A percentile compares a stretch with the other conserved stretches of the same genome.
phyloP scores from a whole-genome alignment of 176 grass and related monocot genomes.

The Elaeis guineensis region DNA sequence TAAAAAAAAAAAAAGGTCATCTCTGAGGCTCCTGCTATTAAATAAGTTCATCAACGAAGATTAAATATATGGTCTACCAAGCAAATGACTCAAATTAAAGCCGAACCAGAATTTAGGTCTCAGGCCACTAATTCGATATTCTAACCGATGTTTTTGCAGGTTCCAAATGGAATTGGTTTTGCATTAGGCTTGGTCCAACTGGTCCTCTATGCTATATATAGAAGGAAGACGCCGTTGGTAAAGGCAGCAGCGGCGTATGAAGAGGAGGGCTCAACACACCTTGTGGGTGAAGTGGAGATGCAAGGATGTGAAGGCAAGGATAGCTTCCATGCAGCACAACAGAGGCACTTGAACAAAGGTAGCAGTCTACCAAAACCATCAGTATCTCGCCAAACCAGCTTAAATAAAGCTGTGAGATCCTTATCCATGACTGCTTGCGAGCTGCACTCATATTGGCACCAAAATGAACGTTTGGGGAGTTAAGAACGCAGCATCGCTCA shows the following conservation, averaged over 20 bases:
- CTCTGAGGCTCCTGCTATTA: too few relatives aligned
- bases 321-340: neutral
- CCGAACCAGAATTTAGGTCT: too few relatives aligned
- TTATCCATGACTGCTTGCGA: slow-evolving; percentile 53
- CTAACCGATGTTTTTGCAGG: slow-evolving; percentile 8
- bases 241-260: slow-evolving; percentile 27
- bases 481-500: neutral
- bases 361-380: slow-evolving; percentile 38
- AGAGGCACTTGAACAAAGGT: slow-evolving; percentile 42
- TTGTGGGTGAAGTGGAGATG: slow-evolving; percentile 49
- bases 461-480: slow-evolving; percentile 2
- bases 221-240: slow-evolving; percentile 23
- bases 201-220: slow-evolving; percentile 45
- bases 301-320: too few relatives aligned
- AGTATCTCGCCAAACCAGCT: slow-evolving; percentile 19
- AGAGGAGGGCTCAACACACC: slow-evolving; percentile 42
- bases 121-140: too few relatives aligned
- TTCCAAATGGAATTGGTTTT: slow-evolving; percentile 74
- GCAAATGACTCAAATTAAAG: too few relatives aligned
- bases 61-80: too few relatives aligned
- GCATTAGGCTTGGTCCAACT: slow-evolving; percentile 52
- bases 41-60: too few relatives aligned
- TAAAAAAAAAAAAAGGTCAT: too few relatives aligned
- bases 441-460: slow-evolving; percentile 36
- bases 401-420: slow-evolving; percentile 41